Evolutionary conservation across 2,329 filamentous ascomycete genomes (phyloP).

Genomic region (Fusarium fujikuroi): DNA sequence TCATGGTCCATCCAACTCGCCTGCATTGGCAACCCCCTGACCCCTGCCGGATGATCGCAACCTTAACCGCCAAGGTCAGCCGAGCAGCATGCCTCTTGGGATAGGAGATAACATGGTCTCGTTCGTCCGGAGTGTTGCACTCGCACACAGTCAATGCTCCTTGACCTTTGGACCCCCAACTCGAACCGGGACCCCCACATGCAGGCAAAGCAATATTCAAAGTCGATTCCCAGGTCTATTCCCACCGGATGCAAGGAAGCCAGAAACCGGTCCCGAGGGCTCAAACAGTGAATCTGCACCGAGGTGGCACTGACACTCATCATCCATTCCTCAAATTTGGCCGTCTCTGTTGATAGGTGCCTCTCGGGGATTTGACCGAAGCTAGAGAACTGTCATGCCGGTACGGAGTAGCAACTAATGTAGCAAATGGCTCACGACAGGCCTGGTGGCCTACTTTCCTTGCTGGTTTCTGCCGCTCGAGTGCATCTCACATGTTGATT

Average conservation of each 20-base stretch:
- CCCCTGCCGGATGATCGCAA: conserved; percentile 11
- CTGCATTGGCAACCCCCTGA: conserved; percentile 5
- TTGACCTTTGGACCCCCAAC: conserved; percentile 15
- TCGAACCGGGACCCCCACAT: conserved; percentile 21
- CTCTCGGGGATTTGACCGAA: conserved; percentile 21
- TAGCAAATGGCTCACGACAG: conserved; percentile 17
- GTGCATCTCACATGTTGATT: conserved; percentile 26
- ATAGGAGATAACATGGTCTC: conserved; percentile 31
- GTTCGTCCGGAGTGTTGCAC: conserved; percentile 3
- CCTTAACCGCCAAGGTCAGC: conserved; percentile 20
- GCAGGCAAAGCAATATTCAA: conserved; percentile 27
- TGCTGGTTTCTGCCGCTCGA: conserved; percentile 24
- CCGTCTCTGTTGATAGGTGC: not conserved
- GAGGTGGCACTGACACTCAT: conserved; percentile 4
- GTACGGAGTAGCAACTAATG: not conserved
- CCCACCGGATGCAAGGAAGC: conserved; percentile 10
- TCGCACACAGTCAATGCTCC: not conserved
- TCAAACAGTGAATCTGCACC: conserved; percentile 10
- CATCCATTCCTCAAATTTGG: not conserved
- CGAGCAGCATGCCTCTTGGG: conserved; percentile 10
- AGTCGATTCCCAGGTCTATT: conserved; percentile 7
- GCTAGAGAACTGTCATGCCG: conserved; percentile 21
- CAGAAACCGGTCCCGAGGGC: conserved; percentile 3
- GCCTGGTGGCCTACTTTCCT: conserved; percentile 21
- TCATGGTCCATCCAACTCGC: not conserved